Base-by-base conservation (phyloP, 202 grass and related monocot species). In the Saccharum hybrid region DNA sequence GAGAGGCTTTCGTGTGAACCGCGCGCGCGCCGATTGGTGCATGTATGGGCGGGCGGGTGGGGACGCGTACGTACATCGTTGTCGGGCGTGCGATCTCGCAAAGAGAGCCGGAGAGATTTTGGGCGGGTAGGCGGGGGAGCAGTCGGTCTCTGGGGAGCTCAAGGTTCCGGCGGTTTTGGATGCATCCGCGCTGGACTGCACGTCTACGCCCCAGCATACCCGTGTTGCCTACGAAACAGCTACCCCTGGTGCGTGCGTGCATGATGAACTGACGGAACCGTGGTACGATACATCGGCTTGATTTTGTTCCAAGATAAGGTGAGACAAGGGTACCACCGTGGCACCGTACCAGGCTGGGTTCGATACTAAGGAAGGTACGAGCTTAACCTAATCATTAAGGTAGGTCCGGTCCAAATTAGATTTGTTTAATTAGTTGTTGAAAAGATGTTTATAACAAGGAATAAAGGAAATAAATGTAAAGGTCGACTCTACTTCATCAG, bases 71-170 rank as follows among this genome's bases (percentile, higher is more conserved):
- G 46, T 49, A 49, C 46, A 4, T 52, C 49, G 52, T 56, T 19
- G 54, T 28, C 28, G 28, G 54, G 19, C 54, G 54, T 8, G 54
- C 54, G 54, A 59, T 59, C 54, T 59, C 54, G 51, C 18, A 4
- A 56, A 18, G 57, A 1, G 68, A 18, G 56, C 63, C 21, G 3
- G 15, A 19, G 66, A 49, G 46, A 66, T 67, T 60, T 33, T 22
- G 48, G 86, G 46, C 26, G 39, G 22, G 62, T 5, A 22, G 11
- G 18, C 14, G 7, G 57, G 87, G 77, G 71, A 81, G 87, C 87
- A 74, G 40, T 26, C 59, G 78, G 68, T 89, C 83, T 2, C 6
- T 2, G 67, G 51, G 75, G 74, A 68, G 48, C 39, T 12, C 16
- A 65, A 2, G 16, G 19, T 80, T 77, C 15, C 31, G 62, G 39